Percentiles rank a stretch among this genome's conserved stretches.
These are phyloP conservation scores for Ganoderma resinaceum DNA, from an alignment of 1,284 basidiomycete genomes.

Conservation along the genomic window DNA sequence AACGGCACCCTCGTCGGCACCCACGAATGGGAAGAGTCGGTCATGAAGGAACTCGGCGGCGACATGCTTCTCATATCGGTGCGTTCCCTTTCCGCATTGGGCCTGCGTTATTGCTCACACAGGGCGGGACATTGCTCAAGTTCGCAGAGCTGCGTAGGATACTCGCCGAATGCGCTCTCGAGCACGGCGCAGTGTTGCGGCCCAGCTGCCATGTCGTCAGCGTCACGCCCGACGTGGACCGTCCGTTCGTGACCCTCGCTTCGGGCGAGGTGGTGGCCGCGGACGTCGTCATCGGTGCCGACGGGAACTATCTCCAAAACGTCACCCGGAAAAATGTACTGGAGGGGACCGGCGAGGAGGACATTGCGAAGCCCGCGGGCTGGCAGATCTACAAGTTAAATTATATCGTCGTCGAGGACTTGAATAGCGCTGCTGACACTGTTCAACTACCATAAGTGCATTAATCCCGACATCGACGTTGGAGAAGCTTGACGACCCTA, in stretches of 20 bases:
- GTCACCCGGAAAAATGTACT: slow-evolving; percentile 31
- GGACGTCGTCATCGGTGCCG: slow-evolving; percentile 43
- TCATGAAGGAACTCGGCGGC: slow-evolving; percentile 39
- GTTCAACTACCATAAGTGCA: slow-evolving; percentile 21
- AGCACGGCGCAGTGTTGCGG: slow-evolving; percentile 34
- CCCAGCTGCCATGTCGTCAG: slow-evolving; percentile 25
- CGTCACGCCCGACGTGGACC: slow-evolving; percentile 24
- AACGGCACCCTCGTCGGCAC: slow-evolving; percentile 33
- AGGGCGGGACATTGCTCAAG: slow-evolving; percentile 16
- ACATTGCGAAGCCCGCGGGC: slow-evolving; percentile 12
- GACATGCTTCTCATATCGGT: slow-evolving; percentile 37
- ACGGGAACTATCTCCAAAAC: slow-evolving; percentile 32
- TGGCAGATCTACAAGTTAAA: slow-evolving; percentile 32
- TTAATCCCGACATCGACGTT: slow-evolving; percentile 26
- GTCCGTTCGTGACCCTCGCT: slow-evolving; percentile 37
- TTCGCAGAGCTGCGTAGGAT: slow-evolving; percentile 34
- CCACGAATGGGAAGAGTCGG: slow-evolving; percentile 36
- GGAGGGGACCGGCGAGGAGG: slow-evolving; percentile 24
- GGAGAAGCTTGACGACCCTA: slow-evolving; percentile 26
- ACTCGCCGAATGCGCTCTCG: slow-evolving; percentile 33
- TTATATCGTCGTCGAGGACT: neutral
- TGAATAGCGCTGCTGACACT: neutral
- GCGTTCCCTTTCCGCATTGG: slow-evolving; percentile 12
- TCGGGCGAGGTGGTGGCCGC: slow-evolving; percentile 38
- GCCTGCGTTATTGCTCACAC: neutral